phyloP scores from a whole-genome alignment of 352 stramenopile species.

The Pythium dissimile region DNA sequence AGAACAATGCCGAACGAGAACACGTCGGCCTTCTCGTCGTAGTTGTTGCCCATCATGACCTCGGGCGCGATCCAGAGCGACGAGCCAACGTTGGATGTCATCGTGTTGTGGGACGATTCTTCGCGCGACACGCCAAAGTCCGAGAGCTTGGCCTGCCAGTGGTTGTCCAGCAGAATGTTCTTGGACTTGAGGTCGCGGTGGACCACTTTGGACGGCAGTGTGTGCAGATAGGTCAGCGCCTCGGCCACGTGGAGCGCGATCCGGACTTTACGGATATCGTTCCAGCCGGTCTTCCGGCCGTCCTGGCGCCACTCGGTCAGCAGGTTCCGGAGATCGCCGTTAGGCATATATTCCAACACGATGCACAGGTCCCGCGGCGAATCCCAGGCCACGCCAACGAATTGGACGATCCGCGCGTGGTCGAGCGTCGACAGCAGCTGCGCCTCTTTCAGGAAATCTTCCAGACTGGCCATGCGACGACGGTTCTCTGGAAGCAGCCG shows the following conservation, averaged over 20 bases:
- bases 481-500: constrained; percentile 35
- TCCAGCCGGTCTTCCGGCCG: constrained; percentile 4
- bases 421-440: constrained; percentile 38
- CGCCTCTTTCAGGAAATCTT: constrained; percentile 52
- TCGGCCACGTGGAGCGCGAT: constrained; percentile 56
- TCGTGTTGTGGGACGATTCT: constrained; percentile 29
- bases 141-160: constrained; percentile 46
- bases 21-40: constrained; percentile 29
- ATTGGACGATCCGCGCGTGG: constrained; percentile 35
- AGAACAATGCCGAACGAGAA: constrained; percentile 22
- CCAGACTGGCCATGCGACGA: constrained; percentile 35
- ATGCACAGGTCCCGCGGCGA: constrained; percentile 29
- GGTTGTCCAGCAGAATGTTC: constrained; percentile 65
- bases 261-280: constrained; percentile 32
- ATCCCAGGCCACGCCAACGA: constrained; percentile 42
- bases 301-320: constrained; percentile 20
- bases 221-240: constrained; percentile 62
- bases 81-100: constrained; percentile 45
- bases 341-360: constrained; percentile 34
- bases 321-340: constrained; percentile 32
- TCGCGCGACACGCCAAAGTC: constrained; percentile 58
- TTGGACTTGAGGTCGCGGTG: constrained; percentile 87
- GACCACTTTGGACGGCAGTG: constrained; percentile 56
- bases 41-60: constrained; percentile 30
- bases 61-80: constrained; percentile 55